These are phyloP conservation scores for Rhynchospora breviuscula DNA, from an alignment of 176 grass and related monocot genomes.

Conservation along the genomic window DNA sequence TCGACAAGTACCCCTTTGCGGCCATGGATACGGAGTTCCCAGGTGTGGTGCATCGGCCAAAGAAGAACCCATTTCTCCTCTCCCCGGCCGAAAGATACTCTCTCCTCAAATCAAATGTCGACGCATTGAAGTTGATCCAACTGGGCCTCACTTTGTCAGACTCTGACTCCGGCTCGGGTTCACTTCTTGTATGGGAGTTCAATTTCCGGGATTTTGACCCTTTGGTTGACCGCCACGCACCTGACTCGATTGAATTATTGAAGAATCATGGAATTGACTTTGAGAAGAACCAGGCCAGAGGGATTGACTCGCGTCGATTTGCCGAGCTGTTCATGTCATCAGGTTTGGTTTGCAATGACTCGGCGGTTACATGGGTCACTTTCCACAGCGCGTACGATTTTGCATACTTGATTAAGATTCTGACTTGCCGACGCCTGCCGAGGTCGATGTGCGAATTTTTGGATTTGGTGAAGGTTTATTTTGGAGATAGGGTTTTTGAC, in stretches of 20 bases:
- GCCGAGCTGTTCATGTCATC: constrained; percentile 65
- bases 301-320: constrained; percentile 35
- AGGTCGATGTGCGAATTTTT: constrained; percentile 37
- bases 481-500: constrained; percentile 58
- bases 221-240: constrained; percentile 46
- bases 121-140: constrained; percentile 87
- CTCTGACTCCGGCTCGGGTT: constrained; percentile 13
- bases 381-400: constrained; percentile 87
- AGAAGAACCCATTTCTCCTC: constrained; percentile 37
- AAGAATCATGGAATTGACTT: constrained; percentile 57
- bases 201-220: constrained; percentile 90
- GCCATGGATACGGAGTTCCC: constrained; percentile 99
- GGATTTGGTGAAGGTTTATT: constrained; percentile 51
- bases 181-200: constrained; percentile 57
- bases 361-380: constrained; percentile 47
- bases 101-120: constrained; percentile 60
- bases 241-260: constrained; percentile 47
- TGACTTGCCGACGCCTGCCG: constrained; percentile 42
- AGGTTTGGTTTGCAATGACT: constrained; percentile 50
- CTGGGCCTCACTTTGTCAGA: constrained; percentile 61
- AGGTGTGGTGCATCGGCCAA: constrained; percentile 45
- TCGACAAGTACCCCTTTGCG: constrained; percentile 48
- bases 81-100: constrained; percentile 50
- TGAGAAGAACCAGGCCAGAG: constrained; percentile 37
- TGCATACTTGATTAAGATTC: constrained; percentile 60